A percentile compares a stretch with the other conserved stretches of the same genome.
phyloP scores from a whole-genome alignment of 148 eudicot genomes.

The Selenicereus undatus region DNA sequence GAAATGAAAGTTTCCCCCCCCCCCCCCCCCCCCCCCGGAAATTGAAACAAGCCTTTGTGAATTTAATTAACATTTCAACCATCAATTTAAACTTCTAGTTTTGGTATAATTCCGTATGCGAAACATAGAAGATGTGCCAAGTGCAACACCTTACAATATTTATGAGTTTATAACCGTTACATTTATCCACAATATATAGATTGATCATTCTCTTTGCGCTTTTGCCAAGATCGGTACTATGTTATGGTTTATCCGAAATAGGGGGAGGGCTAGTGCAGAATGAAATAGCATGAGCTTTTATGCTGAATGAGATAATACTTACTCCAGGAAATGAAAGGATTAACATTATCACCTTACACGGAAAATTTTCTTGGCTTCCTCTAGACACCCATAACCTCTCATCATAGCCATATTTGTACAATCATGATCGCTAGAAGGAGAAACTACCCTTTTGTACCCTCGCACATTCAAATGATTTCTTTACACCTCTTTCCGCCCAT shows the following conservation, averaged over 20 bases:
- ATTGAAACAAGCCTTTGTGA: too few relatives aligned
- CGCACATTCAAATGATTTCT: not conserved
- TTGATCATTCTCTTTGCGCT: not conserved
- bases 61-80: too few relatives aligned
- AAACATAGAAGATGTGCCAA: too few relatives aligned
- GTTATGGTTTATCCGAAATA: not conserved
- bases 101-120: too few relatives aligned
- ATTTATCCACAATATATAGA: too few relatives aligned
- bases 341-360: not conserved
- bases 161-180: too few relatives aligned
- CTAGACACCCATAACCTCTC: not conserved
- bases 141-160: too few relatives aligned
- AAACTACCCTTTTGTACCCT: not conserved
- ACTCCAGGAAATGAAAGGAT: not conserved
- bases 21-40: too few relatives aligned
- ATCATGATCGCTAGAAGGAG: not conserved
- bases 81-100: too few relatives aligned
- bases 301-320: not conserved
- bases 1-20: not conserved
- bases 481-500: not conserved
- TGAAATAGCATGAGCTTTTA: not conserved
- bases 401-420: slow-evolving; percentile 3
- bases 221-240: not conserved
- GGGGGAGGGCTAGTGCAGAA: not conserved
- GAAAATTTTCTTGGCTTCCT: not conserved